A percentile compares a stretch with the other conserved stretches of the same genome.
phyloP scores from a whole-genome alignment of 2,329 filamentous ascomycete genomes.

The Venturia aucupariae region DNA sequence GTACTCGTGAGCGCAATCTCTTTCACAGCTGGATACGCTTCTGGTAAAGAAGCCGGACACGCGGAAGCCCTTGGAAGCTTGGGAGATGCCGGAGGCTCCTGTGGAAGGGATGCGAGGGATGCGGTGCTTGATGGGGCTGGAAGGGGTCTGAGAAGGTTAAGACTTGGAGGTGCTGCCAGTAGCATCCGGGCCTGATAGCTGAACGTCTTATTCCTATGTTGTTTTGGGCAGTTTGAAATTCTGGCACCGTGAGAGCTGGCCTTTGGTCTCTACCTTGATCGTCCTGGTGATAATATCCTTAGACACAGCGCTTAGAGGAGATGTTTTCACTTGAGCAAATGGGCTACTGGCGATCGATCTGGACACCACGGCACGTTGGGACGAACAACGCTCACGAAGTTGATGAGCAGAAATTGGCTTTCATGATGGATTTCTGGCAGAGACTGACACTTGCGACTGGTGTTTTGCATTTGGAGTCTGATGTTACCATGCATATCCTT shows the following conservation, averaged over 20 bases:
- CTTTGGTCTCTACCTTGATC: not conserved
- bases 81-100: not conserved
- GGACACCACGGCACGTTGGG: not conserved
- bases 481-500: not conserved
- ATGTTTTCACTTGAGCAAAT: not conserved
- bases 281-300: not conserved
- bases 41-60: slow-evolving; percentile 49
- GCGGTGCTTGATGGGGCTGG: slow-evolving; percentile 10
- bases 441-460: not conserved
- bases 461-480: not conserved
- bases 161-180: slow-evolving; percentile 1
- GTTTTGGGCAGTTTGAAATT: not conserved
- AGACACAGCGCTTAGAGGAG: not conserved
- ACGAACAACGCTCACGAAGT: not conserved
- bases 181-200: not conserved
- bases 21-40: slow-evolving; percentile 55
- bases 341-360: not conserved
- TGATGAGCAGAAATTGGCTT: not conserved
- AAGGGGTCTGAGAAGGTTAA: slow-evolving; percentile 7
- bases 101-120: slow-evolving; percentile 7
- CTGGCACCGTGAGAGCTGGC: not conserved
- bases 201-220: not conserved
- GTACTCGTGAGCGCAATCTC: slow-evolving; percentile 55
- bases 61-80: slow-evolving; percentile 33
- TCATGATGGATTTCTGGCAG: not conserved